Percentiles rank a stretch among this genome's conserved stretches.
Evolutionary conservation across 108 stramenopile genomes (phyloP).

Genomic region (Fistulifera pelliculosa): DNA sequence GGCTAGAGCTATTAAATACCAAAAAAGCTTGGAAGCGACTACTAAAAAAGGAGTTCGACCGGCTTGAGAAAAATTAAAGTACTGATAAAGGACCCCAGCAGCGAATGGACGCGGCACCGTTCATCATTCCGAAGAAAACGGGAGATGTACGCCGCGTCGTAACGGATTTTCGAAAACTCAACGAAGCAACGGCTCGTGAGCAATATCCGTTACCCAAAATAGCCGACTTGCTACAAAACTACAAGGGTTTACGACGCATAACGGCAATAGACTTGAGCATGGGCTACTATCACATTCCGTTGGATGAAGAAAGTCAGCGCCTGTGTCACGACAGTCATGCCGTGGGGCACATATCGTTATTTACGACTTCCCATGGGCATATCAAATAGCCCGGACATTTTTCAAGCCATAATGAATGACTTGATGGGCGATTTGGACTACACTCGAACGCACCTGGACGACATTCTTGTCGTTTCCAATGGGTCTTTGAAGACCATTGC

Average conservation of each 20-base stretch:
- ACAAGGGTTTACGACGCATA: conserved; percentile 16
- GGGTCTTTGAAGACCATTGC: not conserved
- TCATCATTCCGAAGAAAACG: conserved; percentile 34
- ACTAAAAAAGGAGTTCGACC: conserved; percentile 24
- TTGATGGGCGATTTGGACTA: conserved; percentile 21
- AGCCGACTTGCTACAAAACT: conserved; percentile 17
- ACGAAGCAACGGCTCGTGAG: conserved; percentile 15
- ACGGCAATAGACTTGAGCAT: conserved; percentile 26
- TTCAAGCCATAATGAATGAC: conserved; percentile 28
- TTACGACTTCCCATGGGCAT: conserved; percentile 36
- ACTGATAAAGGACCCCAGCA: conserved; percentile 1
- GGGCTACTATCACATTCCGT: conserved; percentile 33
- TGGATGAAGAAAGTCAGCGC: conserved; percentile 12
- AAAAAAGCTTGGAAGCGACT: not conserved
- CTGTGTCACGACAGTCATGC: conserved; percentile 29
- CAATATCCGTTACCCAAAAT: conserved; percentile 30
- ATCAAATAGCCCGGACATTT: conserved; percentile 25
- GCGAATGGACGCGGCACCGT: conserved; percentile 21
- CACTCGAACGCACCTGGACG: not conserved
- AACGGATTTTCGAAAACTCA: conserved; percentile 27
- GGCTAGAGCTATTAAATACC: conserved; percentile 13
- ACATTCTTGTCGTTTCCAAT: not conserved
- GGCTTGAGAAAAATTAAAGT: conserved; percentile 16
- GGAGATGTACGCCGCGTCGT: conserved; percentile 30
- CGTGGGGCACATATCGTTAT: conserved; percentile 35